Percentiles rank a stretch among this genome's conserved stretches.
These are phyloP conservation scores for Microstegium vimineum DNA, from an alignment of 176 grass and related monocot genomes.

Conservation along the genomic window DNA sequence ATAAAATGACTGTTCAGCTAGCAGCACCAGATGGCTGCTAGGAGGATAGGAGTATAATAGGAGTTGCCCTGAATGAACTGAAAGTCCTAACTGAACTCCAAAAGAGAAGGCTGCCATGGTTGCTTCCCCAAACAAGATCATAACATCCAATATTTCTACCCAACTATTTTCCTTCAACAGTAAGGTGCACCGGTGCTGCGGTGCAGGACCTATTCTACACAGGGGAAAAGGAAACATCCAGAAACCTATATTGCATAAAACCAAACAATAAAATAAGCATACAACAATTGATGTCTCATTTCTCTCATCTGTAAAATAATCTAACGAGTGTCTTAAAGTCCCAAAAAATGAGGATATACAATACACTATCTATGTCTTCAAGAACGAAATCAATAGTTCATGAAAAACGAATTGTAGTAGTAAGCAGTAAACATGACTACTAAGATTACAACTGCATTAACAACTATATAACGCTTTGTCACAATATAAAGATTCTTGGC, in stretches of 20 bases:
- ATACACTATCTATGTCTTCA: neutral
- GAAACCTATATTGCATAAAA: neutral
- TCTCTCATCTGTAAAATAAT: neutral
- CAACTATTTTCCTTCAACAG: neutral
- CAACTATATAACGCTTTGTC: neutral
- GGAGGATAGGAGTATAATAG: too few species aligned
- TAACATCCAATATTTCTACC: too few species aligned
- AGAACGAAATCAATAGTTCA: constrained; percentile 7
- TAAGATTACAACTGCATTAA: neutral
- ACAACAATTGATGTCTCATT: neutral
- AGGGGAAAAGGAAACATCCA: too few species aligned
- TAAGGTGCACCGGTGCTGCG: neutral
- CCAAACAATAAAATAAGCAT: neutral
- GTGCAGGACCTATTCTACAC: neutral
- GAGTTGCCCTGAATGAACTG: too few species aligned
- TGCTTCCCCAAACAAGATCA: too few species aligned
- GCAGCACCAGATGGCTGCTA: too few species aligned
- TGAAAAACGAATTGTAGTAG: neutral
- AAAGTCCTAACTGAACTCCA: too few species aligned
- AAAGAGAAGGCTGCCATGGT: too few species aligned
- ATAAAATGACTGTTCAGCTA: too few species aligned
- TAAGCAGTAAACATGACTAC: neutral
- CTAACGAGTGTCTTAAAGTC: neutral
- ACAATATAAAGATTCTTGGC: neutral
- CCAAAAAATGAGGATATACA: neutral